These are phyloP conservation scores for Scheffersomyces stipitis DNA, from an alignment of 805 yeast genomes.

Conservation along the genomic window DNA sequence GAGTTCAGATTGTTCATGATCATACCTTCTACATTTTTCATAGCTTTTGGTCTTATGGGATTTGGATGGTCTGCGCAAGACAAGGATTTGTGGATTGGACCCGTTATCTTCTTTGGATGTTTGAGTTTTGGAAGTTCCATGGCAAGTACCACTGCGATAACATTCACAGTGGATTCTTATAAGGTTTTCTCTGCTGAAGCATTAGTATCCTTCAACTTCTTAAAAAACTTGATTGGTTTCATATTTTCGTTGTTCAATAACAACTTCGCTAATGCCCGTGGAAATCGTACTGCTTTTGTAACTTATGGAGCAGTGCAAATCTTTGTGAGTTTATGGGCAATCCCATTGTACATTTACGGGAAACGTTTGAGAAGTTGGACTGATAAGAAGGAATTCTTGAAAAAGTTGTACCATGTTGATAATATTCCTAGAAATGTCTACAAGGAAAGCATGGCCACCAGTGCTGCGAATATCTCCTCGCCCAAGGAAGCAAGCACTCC, in stretches of 20 bases:
- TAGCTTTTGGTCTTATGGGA: slow-evolving; percentile 57
- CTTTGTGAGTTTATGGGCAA: slow-evolving; percentile 45
- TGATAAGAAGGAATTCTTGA: slow-evolving; percentile 45
- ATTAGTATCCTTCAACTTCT: slow-evolving; percentile 54
- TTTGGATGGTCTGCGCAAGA: slow-evolving; percentile 59
- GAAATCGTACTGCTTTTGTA: slow-evolving; percentile 48
- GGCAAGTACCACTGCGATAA: slow-evolving; percentile 61
- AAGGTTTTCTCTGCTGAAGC: slow-evolving; percentile 58
- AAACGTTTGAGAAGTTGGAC: slow-evolving; percentile 52
- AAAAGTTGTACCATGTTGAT: slow-evolving; percentile 27
- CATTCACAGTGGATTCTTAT: slow-evolving; percentile 58
- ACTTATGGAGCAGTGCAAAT: slow-evolving; percentile 55
- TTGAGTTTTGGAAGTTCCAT: slow-evolving; percentile 60
- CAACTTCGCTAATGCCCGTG: slow-evolving; percentile 38
- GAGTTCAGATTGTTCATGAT: slow-evolving; percentile 59
- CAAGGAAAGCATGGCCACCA: neutral
- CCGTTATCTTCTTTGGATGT: slow-evolving; percentile 55
- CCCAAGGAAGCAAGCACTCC: neutral
- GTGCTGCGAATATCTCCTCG: neutral
- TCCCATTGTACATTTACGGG: slow-evolving; percentile 57
- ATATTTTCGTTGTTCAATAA: slow-evolving; percentile 57
- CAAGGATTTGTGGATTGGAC: slow-evolving; percentile 54
- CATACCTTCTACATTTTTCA: slow-evolving; percentile 43
- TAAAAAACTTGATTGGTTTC: slow-evolving; percentile 56
- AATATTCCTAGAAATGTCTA: neutral